A percentile compares a stretch with the other conserved stretches of the same genome.
These are phyloP conservation scores for Mycosarcoma mackinlayi DNA, from an alignment of 1,284 basidiomycete species.

Conservation along the genomic window DNA sequence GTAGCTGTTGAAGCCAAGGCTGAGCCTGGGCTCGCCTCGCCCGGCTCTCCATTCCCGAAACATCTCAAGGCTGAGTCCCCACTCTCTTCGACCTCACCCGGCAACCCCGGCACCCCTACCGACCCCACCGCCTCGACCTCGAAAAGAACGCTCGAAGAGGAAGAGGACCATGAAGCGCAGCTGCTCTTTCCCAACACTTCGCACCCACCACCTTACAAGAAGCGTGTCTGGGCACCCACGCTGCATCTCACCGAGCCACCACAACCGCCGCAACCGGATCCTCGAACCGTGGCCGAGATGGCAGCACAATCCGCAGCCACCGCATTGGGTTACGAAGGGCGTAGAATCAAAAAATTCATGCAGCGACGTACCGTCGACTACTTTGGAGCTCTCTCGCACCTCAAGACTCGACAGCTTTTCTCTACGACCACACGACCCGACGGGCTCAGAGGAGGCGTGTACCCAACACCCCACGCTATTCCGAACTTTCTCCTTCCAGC, in stretches of 20 bases:
- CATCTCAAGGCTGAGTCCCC: conserved; percentile 1
- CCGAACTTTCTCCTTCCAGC: conserved; percentile 80
- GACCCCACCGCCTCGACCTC: conserved; percentile 23
- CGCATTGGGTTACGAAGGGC: conserved; percentile 72
- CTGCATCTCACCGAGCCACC: conserved; percentile 72
- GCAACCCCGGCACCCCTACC: conserved; percentile 13
- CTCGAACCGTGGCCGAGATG: conserved; percentile 80
- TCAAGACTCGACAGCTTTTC: conserved; percentile 70
- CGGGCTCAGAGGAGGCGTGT: conserved; percentile 26
- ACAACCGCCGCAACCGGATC: conserved; percentile 80
- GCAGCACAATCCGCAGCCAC: conserved; percentile 72
- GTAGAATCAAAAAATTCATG: conserved; percentile 86
- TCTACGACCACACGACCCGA: conserved; percentile 17
- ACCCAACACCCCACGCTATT: conserved; percentile 55
- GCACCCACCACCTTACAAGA: conserved; percentile 28
- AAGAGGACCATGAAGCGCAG: conserved; percentile 16
- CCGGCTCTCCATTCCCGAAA: conserved; percentile 15
- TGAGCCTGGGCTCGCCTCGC: conserved; percentile 8
- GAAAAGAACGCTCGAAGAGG: conserved; percentile 38
- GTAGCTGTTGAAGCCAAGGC: conserved; percentile 13
- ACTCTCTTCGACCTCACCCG: conserved; percentile 5
- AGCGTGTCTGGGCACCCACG: conserved; percentile 43
- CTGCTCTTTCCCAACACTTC: conserved; percentile 5
- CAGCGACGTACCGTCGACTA: conserved; percentile 94
- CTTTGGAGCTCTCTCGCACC: conserved; percentile 84